A percentile compares a stretch with the other conserved stretches of the same genome.
Evolutionary conservation across 1,284 basidiomycete species (phyloP).

Genomic region (Waitea zeae): DNA sequence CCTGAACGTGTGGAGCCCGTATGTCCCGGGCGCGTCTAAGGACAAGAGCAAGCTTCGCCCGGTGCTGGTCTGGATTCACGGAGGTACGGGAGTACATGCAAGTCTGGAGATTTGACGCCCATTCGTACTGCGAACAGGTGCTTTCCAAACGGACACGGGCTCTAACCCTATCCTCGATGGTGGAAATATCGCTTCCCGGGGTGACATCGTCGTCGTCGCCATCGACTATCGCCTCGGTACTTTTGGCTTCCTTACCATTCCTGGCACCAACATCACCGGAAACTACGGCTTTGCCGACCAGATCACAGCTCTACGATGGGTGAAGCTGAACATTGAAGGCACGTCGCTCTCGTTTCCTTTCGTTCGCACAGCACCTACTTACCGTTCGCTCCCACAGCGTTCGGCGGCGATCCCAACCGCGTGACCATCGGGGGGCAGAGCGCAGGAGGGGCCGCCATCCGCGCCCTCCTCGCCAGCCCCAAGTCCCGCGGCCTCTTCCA

Average conservation of each 20-base stretch:
- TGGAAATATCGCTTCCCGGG: slow-evolving; percentile 20
- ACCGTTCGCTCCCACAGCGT: too few relatives aligned
- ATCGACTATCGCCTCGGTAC: slow-evolving; percentile 23
- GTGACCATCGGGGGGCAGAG: slow-evolving; percentile 11
- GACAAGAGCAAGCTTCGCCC: background rate
- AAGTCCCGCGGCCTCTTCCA: slow-evolving; percentile 7
- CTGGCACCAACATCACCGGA: slow-evolving; percentile 18
- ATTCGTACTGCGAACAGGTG: too few relatives aligned
- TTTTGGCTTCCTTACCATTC: slow-evolving; percentile 18
- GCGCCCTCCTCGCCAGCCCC: slow-evolving; percentile 8
- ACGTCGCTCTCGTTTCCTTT: background rate
- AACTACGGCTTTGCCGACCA: slow-evolving; percentile 18
- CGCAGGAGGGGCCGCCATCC: slow-evolving; percentile 9
- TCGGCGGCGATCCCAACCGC: slow-evolving; percentile 11
- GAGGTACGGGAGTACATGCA: too few relatives aligned
- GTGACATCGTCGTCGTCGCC: slow-evolving; percentile 25
- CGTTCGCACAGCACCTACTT: too few relatives aligned
- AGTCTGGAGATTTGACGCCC: too few relatives aligned
- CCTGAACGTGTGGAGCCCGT: background rate
- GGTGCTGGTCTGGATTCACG: background rate
- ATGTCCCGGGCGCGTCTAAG: background rate
- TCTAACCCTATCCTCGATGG: slow-evolving; percentile 21
- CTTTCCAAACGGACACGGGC: background rate
- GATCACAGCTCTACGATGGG: background rate
- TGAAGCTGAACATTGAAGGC: background rate